Evolutionary conservation across 306 rosid genomes (phyloP).

Genomic region (Quercus bicolor): DNA sequence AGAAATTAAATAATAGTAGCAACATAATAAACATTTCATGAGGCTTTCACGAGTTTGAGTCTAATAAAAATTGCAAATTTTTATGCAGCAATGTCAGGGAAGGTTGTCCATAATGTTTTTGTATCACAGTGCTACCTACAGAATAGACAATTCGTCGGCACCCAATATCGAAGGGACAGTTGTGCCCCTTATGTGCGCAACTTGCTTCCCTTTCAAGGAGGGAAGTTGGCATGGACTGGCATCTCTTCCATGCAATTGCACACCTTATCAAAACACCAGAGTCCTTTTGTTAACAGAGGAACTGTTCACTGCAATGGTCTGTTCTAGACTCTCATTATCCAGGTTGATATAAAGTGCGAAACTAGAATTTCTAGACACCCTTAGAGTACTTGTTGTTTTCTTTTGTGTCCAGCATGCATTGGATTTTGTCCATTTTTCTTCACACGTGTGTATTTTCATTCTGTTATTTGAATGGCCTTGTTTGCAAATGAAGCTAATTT

Average conservation of each 20-base stretch:
- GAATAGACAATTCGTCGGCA: constrained; percentile 50
- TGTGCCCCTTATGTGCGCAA: constrained; percentile 59
- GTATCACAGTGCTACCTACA: constrained; percentile 71
- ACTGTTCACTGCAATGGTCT: constrained; percentile 86
- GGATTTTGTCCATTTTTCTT: neutral
- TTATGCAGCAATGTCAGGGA: constrained; percentile 90
- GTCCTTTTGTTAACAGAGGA: constrained; percentile 48
- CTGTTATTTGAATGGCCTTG: constrained; percentile 4
- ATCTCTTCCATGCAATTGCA: constrained; percentile 74
- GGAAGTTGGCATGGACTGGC: constrained; percentile 86
- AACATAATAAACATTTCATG: constrained; percentile 17
- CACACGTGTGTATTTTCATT: constrained; percentile 6
- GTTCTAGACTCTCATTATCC: constrained; percentile 77
- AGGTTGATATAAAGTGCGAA: constrained; percentile 45
- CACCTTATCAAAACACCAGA: constrained; percentile 54
- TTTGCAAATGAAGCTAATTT: neutral
- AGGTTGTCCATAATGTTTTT: constrained; percentile 80
- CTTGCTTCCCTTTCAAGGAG: constrained; percentile 64
- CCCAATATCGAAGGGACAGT: constrained; percentile 56
- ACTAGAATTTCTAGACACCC: constrained; percentile 25
- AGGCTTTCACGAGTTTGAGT: constrained; percentile 31
- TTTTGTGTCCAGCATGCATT: neutral
- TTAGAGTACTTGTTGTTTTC: constrained; percentile 7
- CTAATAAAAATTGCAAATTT: constrained; percentile 60
- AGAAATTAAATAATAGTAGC: constrained; percentile 9